These are phyloP conservation scores for Daldinia childiae DNA, from an alignment of 495 filamentous ascomycete species.

Conservation along the genomic window DNA sequence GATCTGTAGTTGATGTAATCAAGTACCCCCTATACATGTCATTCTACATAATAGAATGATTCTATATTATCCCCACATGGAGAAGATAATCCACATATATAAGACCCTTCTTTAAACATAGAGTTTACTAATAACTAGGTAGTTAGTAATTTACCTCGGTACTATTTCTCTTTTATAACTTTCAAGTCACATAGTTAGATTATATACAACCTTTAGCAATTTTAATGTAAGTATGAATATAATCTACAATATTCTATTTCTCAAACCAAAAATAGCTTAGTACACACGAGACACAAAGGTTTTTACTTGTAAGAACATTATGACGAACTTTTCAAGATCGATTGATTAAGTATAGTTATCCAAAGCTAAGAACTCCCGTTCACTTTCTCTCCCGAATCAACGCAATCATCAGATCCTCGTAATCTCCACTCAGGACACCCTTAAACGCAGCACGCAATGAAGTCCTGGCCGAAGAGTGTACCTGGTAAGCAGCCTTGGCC, in stretches of 20 bases:
- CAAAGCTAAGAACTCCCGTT: neutral
- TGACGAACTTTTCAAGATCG: too few relatives aligned
- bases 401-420: slow-evolving; percentile 25
- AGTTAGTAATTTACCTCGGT: too few relatives aligned
- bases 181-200: neutral
- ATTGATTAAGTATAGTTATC: too few relatives aligned
- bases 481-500: slow-evolving; percentile 71
- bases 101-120: neutral
- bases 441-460: slow-evolving; percentile 12
- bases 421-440: slow-evolving; percentile 1
- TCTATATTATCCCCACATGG: too few relatives aligned
- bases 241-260: neutral
- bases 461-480: slow-evolving; percentile 49
- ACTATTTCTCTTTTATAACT: neutral
- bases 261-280: too few relatives aligned
- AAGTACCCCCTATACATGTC: too few relatives aligned
- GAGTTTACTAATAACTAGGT: neutral
- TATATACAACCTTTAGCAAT: neutral
- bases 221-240: neutral
- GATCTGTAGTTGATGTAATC: too few relatives aligned
- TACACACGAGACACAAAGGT: too few relatives aligned
- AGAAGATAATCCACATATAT: too few relatives aligned
- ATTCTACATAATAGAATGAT: too few relatives aligned
- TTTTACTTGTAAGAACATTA: too few relatives aligned
- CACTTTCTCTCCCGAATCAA: slow-evolving; percentile 23